Evolutionary conservation across 1,139 yeast genomes (phyloP), one percentile per base, ranked within the genome.

Genomic region (Debaryomyces udenii): DNA sequence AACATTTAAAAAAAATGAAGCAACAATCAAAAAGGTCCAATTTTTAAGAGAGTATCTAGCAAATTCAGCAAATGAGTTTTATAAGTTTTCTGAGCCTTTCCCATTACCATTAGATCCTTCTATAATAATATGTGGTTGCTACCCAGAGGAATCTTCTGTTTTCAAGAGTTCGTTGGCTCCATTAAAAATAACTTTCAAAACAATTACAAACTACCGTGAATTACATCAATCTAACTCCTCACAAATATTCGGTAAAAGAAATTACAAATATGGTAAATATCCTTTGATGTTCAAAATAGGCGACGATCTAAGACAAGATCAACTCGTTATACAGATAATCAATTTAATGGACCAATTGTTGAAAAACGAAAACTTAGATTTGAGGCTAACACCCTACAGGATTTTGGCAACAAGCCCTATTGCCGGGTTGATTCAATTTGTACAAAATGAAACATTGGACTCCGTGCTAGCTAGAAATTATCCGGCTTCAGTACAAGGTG

Each of bases 251-350:
- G 72, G 71, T 1, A 66, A 63, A 40, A 65, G 59, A 41, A 48
- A 52, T 13, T 52, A 54, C 41, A 66, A 64, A 41, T 60, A 71
- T 44, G 86, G 84, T 0, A 73, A 70, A 38, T 94, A 90, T 61
- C 82, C 96, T 3, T 66, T 93, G 33, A 93, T 94, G 86, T 90
- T 90, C 65, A 94, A 94, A 60, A 86, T 87, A 37, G 99, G 99
- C 2, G 99, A 94, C 63, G 99, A 94, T 59, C 69, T 94, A 39
- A 73, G 98, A 44, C 99, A 94, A 61, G 99, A 94, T 66, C 99
- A 94, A 61, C 76, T 94, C 50, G 96, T 93, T 17, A 87, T 90
- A 40, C 99, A 94, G 61, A 88, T 94, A 44, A 87, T 94, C 40
- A 80, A 86, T 40, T 68, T 94, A 44, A 93, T 94, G 96, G 96